A percentile compares a stretch with the other conserved stretches of the same genome.
These are phyloP conservation scores for Gastrolobium villosum DNA, from an alignment of 306 rosid species.

Conservation along the genomic window DNA sequence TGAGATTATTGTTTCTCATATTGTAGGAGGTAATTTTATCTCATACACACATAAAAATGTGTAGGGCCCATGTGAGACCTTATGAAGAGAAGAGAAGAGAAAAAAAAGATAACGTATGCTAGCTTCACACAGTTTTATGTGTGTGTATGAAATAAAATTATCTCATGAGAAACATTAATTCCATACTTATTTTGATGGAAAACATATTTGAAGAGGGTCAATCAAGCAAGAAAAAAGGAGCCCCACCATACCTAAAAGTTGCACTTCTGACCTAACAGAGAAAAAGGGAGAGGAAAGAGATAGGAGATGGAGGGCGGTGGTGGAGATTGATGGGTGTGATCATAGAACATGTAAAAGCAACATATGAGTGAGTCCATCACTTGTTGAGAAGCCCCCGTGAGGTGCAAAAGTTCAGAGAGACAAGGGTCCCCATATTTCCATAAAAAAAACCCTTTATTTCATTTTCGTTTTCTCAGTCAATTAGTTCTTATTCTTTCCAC, in stretches of 20 bases:
- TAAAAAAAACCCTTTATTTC: constrained; percentile 25
- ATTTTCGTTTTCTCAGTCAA: constrained; percentile 24
- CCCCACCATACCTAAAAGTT: constrained; percentile 44
- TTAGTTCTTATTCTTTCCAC: constrained; percentile 37
- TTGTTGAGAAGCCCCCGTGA: constrained; percentile 23
- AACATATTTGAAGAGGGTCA: not conserved
- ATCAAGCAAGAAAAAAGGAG: constrained; percentile 24
- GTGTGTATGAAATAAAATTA: too few species aligned
- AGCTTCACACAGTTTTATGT: too few species aligned
- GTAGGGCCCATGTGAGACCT: too few species aligned
- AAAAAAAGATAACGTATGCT: too few species aligned
- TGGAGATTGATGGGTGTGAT: constrained; percentile 31
- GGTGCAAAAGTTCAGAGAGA: not conserved
- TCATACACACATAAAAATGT: too few species aligned
- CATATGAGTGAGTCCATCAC: constrained; percentile 33
- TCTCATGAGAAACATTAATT: too few species aligned
- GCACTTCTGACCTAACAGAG: constrained; percentile 30
- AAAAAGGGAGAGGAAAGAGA: not conserved
- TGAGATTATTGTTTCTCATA: too few species aligned
- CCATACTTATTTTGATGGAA: not conserved
- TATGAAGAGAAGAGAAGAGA: too few species aligned
- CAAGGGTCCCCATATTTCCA: constrained; percentile 42
- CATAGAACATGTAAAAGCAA: constrained; percentile 42
- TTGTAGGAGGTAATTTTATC: too few species aligned
- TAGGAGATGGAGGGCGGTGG: not conserved